Percentiles rank a stretch among this genome's conserved stretches.
phyloP scores from a whole-genome alignment of 1,284 basidiomycete species.

The Thecaphora thlaspeos region DNA sequence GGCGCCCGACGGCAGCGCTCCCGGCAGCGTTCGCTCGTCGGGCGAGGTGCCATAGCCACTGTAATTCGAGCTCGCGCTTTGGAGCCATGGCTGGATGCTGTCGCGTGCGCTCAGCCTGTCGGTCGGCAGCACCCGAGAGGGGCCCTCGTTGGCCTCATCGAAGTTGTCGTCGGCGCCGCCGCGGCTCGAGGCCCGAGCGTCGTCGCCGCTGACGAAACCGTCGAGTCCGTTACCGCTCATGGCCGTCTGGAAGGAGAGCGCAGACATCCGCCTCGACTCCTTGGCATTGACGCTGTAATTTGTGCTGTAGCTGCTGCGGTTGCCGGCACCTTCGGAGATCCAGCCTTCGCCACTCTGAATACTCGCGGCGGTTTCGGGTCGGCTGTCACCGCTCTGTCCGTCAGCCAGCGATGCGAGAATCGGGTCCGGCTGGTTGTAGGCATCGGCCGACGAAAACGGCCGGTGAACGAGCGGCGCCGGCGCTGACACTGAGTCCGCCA shows the following conservation, averaged over 20 bases:
- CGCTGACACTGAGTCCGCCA: too few relatives aligned
- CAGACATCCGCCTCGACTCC: constrained; percentile 36
- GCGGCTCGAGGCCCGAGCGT: constrained; percentile 17
- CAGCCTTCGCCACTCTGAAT: constrained; percentile 31
- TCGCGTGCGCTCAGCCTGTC: background rate
- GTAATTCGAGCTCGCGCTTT: constrained; percentile 1
- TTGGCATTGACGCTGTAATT: constrained; percentile 14
- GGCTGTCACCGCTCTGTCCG: constrained; percentile 6
- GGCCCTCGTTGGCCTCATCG: constrained; percentile 1
- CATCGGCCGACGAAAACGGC: constrained; percentile 33
- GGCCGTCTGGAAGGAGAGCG: constrained; percentile 52
- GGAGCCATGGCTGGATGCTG: constrained; percentile 19
- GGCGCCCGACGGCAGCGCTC: constrained; percentile 22
- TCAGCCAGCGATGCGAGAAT: constrained; percentile 14
- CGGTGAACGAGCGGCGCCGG: constrained; percentile 6
- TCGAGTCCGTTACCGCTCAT: constrained; percentile 22
- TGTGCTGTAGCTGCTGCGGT: constrained; percentile 34
- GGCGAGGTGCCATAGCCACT: constrained; percentile 16
- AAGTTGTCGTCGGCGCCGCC: constrained; percentile 26
- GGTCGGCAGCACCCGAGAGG: background rate
- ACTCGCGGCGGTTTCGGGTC: constrained; percentile 30
- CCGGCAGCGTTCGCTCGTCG: constrained; percentile 26
- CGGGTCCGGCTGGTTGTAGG: constrained; percentile 26
- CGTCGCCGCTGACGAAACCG: constrained; percentile 36
- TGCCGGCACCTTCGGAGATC: constrained; percentile 23